Conservation (phyloP, 2,329 filamentous ascomycete species). For the Hymenoscyphus repandus region DNA sequence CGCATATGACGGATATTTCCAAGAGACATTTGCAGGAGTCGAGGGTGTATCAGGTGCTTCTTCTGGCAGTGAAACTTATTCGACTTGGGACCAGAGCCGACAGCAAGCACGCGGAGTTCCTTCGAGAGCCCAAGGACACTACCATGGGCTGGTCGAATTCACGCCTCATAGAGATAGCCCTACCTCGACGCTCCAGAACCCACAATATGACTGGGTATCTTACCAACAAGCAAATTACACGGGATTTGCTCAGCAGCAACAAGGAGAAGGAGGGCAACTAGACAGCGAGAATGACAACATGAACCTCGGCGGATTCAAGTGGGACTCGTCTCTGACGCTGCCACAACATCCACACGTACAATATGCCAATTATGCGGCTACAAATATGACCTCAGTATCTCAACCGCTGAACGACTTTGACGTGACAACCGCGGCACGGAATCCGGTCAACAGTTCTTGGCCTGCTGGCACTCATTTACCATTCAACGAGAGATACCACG, state of each 20-base stretch:
- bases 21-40: slow-evolving; percentile 9
- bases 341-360: no score
- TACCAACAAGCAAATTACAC: no score
- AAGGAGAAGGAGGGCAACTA: no score
- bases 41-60: slow-evolving; percentile 3
- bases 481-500: not conserved
- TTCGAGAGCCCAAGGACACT: slow-evolving; percentile 9
- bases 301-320: no score
- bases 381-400: no score
- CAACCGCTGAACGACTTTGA: no score
- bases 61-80: slow-evolving; percentile 11
- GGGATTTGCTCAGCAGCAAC: no score
- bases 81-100: slow-evolving; percentile 12
- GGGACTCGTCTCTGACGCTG: no score
- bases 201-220: not conserved
- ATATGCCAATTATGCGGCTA: no score
- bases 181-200: slow-evolving; percentile 13
- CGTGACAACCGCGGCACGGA: no score
- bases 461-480: not conserved
- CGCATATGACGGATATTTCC: slow-evolving; percentile 19
- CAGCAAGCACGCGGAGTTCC: slow-evolving; percentile 4
- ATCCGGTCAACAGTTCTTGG: no score
- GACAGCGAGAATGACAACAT: no score
- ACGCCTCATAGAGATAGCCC: slow-evolving; percentile 14
- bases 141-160: slow-evolving; percentile 10